Evolutionary conservation across 495 filamentous ascomycete genomes (phyloP), one percentile per base, ranked within the genome.

Genomic region (Neurospora cerealis): DNA sequence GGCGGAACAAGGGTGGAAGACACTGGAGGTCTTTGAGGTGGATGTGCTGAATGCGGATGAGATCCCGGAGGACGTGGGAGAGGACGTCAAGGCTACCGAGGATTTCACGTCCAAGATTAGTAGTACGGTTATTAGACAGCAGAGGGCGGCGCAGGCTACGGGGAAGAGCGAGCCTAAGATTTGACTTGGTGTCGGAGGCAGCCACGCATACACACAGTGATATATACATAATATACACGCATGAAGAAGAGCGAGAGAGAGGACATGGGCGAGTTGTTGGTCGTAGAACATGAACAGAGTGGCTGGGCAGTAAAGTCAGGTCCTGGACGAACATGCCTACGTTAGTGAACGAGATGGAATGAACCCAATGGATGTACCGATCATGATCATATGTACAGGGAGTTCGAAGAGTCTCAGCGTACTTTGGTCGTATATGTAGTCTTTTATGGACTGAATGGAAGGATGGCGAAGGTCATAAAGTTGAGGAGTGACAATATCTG

Each of bases 71-170:
- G 81, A 79, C 21, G 54, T 66, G 10, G 54, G 24, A 15, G 75
- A 72, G 46, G 76, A 77, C 4, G 76, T 71, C 8, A 78, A 79
- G 71, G 24, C 13, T 32, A 82, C 83, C 17, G 87, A 89, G 41
- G 86, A 88, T 69, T 97, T 95, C 79, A 88, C 90, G 5, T 86
- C 87, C 38, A 99, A 97, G 82, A 92, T 99, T 77, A 97, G 95
- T 85, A 98, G 96, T 81, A 93, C 93, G 1, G 91, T 81, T 36
- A 88, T 88, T 72, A 81, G 87, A 34, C 81, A 86, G 77, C 82
- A 81, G 70, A 85, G 79, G 70, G 86, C 86, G 6, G 54, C 54
- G 6, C 54, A 66, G 54, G 54, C 54, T 66, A 66, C 54, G 28
- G 54, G 54, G 13, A 66, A 28, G 54, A 66, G 28, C 54, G 24